Conservation (phyloP, 495 filamentous ascomycete genomes). For the Neurospora intermedia region DNA sequence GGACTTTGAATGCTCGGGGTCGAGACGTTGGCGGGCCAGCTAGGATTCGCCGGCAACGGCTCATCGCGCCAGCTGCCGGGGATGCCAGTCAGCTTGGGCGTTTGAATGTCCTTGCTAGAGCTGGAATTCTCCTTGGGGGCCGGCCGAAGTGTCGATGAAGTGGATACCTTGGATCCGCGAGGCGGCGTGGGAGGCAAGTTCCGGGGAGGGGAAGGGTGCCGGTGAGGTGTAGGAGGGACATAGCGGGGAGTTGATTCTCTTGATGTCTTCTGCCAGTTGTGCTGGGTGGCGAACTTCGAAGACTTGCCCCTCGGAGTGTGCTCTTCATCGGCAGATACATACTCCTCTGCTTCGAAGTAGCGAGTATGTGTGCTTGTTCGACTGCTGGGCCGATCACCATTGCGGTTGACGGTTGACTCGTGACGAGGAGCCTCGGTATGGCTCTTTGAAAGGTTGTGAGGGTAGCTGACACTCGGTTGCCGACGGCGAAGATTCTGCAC, state of each 20-base stretch:
- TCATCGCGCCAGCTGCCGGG: neutral
- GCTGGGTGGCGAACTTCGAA: accelerated
- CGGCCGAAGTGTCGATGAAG: neutral
- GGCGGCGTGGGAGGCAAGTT: neutral
- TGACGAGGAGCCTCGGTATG: no score
- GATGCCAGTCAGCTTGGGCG: neutral
- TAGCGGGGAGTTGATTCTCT: neutral
- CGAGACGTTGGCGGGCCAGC: neutral
- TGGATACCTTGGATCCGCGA: neutral
- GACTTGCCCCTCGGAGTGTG: no score
- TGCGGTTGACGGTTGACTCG: neutral
- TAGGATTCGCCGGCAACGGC: neutral
- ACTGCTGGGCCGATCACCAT: accelerated
- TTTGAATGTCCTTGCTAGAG: neutral
- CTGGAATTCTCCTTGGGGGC: neutral
- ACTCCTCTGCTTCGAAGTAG: neutral
- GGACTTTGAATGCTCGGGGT: neutral
- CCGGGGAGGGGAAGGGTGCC: neutral
- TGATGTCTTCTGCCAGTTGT: neutral
- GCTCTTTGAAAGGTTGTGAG: neutral
- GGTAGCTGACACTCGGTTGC: neutral
- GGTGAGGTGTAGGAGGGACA: neutral
- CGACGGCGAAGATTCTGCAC: neutral
- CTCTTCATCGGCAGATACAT: no score
- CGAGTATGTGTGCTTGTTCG: accelerated